Evolutionary conservation across 2,329 filamentous ascomycete species (phyloP).

Genomic region (Aspergillus carbonarius): DNA sequence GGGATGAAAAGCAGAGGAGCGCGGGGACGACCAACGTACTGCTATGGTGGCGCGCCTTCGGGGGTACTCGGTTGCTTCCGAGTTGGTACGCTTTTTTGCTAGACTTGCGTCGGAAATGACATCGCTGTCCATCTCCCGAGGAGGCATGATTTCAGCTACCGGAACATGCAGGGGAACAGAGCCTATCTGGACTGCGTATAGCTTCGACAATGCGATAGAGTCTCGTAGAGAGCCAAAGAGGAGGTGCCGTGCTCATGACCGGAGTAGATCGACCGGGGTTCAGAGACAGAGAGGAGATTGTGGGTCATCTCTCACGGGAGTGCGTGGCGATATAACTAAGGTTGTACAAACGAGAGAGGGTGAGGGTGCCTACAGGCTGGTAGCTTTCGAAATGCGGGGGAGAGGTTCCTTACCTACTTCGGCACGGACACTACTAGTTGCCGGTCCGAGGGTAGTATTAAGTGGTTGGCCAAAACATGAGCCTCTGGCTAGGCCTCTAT

Average conservation of each 20-base stretch:
- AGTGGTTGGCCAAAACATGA: background rate
- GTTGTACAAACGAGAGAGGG: background rate
- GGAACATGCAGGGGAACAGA: background rate
- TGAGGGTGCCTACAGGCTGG: background rate
- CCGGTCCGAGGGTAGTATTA: background rate
- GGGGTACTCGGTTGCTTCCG: constrained; percentile 33
- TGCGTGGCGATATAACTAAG: background rate
- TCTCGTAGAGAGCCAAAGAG: background rate
- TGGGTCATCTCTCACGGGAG: background rate
- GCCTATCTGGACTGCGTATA: background rate
- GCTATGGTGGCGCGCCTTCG: constrained; percentile 36
- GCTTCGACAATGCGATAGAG: background rate
- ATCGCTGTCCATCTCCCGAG: constrained; percentile 21
- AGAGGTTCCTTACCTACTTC: background rate
- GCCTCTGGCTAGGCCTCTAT: background rate
- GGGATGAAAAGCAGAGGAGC: background rate
- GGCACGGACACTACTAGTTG: background rate
- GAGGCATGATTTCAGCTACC: constrained; percentile 17
- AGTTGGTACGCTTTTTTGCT: constrained; percentile 30
- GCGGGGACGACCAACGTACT: constrained; percentile 20
- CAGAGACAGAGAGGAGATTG: background rate
- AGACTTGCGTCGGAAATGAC: constrained; percentile 10
- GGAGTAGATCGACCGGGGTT: background rate
- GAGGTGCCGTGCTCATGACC: background rate
- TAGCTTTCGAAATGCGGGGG: background rate